Base-by-base conservation (phyloP, 1,284 basidiomycete genomes). In the Microbotryomycetes sp. region DNA sequence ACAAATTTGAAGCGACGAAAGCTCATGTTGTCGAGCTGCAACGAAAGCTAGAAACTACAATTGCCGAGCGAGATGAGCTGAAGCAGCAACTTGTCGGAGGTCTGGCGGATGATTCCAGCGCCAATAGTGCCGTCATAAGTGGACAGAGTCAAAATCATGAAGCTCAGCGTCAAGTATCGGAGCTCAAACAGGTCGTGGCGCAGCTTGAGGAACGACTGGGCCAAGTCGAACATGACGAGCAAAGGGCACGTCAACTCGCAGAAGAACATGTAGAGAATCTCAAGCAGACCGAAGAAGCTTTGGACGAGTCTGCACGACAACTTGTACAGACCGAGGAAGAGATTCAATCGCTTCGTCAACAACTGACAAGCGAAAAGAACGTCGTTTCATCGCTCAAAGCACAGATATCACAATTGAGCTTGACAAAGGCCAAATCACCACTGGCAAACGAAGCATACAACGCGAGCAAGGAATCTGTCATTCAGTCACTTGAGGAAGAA, bases 401-500 rank as follows among this genome's bases (percentile, higher is more conserved):
- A 3, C 62, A 65, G 26, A 51, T 70, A 22, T 59, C 63, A 15
- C 59, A 63, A n/a, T 55, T 71, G 45, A 62, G 65, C 47, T 46
- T 63, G n/a, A 59, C 66, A 16, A 66, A 69, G 54, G 51, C 63
- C 29, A 68, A 67, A 36, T 58, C 59, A 5, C 67, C 67, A 14
- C 59, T 71, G n/a, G 65, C 79, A 26, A 83, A 85, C 47, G 77
- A 80, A 19, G 84, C 49, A 19, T 68, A 86, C 60, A 74, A 78
- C 59, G 62, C 32, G 59, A 64, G 49, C 79, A 81, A 62, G 81
- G 62, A 68, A 47, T 56, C 79, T 31, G 60, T 74, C n/a, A 66
- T 76, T 47, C 52, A 63, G 4, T 70, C 72, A 0, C 78, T 93
- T 48, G 88, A 92, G 73, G 79, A 80, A 6, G 87, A 92, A 65